These are phyloP conservation scores for Tricholoma bakamatsutake DNA, from an alignment of 768 basidiomycete species.

Conservation along the genomic window DNA sequence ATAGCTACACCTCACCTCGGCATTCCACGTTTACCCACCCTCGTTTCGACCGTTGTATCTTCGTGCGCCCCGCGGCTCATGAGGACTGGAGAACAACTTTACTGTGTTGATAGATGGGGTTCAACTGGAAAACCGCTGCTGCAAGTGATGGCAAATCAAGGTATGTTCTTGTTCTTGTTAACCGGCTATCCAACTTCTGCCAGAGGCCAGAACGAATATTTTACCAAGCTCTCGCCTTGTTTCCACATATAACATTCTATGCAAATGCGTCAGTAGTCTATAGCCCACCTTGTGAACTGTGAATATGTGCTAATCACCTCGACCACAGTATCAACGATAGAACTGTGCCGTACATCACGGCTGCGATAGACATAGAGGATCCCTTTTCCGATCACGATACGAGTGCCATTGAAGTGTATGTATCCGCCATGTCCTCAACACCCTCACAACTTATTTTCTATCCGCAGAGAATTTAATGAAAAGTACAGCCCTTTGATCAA, in stretches of 20 bases:
- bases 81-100: constrained; percentile 75
- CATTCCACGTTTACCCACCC: constrained; percentile 51
- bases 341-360: constrained; percentile 81
- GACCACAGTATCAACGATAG: constrained; percentile 55
- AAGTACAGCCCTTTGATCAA: constrained; percentile 54
- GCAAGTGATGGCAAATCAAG: constrained; percentile 74
- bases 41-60: constrained; percentile 45
- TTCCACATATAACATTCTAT: constrained; percentile 68
- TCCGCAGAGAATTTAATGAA: constrained; percentile 46
- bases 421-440: constrained; percentile 3
- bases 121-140: constrained; percentile 57
- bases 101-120: constrained; percentile 64
- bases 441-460: background rate
- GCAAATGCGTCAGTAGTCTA: constrained; percentile 62
- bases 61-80: constrained; percentile 64
- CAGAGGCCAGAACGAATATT: constrained; percentile 56
- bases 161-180: constrained; percentile 26
- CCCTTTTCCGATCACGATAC: constrained; percentile 50
- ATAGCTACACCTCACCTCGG: constrained; percentile 81
- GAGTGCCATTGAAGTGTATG: constrained; percentile 62
- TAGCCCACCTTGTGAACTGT: background rate
- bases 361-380: constrained; percentile 65
- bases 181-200: background rate
- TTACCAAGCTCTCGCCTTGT: constrained; percentile 61
- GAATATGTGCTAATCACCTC: background rate